Conservation (phyloP, 2,329 filamentous ascomycete species). For the Ophiostoma quercus region DNA sequence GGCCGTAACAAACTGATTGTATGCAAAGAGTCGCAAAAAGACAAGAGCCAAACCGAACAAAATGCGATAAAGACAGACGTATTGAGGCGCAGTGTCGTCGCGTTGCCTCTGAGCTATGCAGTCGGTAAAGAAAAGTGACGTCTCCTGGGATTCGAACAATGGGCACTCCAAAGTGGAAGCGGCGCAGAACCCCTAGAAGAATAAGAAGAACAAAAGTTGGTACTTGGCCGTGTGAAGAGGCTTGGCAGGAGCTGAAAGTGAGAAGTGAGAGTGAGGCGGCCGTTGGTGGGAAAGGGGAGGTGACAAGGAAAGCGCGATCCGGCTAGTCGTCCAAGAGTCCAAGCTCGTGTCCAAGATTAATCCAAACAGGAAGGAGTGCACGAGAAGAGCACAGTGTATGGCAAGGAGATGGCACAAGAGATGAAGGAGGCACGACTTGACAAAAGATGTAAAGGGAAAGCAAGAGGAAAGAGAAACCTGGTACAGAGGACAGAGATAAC, state of each 20-base stretch:
- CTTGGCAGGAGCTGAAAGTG: constrained; percentile 2
- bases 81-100: background rate
- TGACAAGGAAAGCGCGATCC: background rate
- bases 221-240: background rate
- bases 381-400: background rate
- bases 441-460: background rate
- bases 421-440: background rate
- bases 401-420: background rate
- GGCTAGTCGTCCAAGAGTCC: background rate
- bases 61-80: background rate
- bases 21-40: background rate
- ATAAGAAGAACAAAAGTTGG: background rate
- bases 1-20: background rate
- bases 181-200: background rate
- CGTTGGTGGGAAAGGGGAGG: background rate
- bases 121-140: background rate
- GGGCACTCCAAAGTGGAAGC: background rate
- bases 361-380: background rate
- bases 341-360: background rate
- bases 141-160: background rate
- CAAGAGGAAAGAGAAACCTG: background rate
- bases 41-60: background rate
- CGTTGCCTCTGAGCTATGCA: background rate
- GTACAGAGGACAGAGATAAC: background rate
- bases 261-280: background rate